Percentiles rank a stretch among this genome's conserved stretches.
Evolutionary conservation across 1,284 basidiomycete species (phyloP).

Genomic region (Trichosporon sp.): DNA sequence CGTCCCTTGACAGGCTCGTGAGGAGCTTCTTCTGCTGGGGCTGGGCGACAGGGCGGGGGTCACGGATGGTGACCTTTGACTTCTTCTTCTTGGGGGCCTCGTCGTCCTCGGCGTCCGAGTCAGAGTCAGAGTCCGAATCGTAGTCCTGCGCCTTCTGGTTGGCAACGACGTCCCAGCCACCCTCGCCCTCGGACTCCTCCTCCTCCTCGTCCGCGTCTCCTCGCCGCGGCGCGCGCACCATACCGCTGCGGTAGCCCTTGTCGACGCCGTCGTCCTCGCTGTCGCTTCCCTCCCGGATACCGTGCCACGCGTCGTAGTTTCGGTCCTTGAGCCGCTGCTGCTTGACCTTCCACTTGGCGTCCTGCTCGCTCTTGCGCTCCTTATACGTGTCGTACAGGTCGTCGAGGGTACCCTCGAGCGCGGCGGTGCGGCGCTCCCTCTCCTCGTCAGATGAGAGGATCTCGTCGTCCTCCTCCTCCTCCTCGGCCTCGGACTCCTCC

Average conservation of each 20-base stretch:
- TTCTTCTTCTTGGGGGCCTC: slow-evolving; percentile 31
- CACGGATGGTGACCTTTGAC: slow-evolving; percentile 26
- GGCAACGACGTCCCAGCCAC: slow-evolving; percentile 76
- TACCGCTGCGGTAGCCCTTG: slow-evolving; percentile 42
- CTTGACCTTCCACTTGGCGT: slow-evolving; percentile 86
- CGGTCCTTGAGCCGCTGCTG: slow-evolving; percentile 77
- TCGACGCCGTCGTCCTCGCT: slow-evolving; percentile 55
- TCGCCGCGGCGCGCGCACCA: slow-evolving; percentile 39
- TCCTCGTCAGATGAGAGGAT: slow-evolving; percentile 70
- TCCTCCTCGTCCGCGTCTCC: slow-evolving; percentile 61
- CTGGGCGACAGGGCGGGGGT: slow-evolving; percentile 41
- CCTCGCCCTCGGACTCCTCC: slow-evolving; percentile 61
- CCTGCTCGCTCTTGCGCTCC: slow-evolving; percentile 76
- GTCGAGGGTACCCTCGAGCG: slow-evolving; percentile 83
- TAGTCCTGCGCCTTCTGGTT: slow-evolving; percentile 66
- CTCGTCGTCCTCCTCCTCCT: slow-evolving; percentile 60
- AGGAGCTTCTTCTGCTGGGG: slow-evolving; percentile 50
- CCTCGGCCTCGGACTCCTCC: slow-evolving; percentile 46
- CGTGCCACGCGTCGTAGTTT: slow-evolving; percentile 72
- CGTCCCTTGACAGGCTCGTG: slow-evolving; percentile 45
- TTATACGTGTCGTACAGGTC: slow-evolving; percentile 86
- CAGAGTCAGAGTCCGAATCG: slow-evolving; percentile 54
- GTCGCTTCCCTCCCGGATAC: slow-evolving; percentile 61
- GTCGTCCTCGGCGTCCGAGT: slow-evolving; percentile 38
- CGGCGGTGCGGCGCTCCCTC: slow-evolving; percentile 65